Base-by-base conservation (phyloP, 192 early-diverging fungal genomes). In the Rhizophagus sp. region DNA sequence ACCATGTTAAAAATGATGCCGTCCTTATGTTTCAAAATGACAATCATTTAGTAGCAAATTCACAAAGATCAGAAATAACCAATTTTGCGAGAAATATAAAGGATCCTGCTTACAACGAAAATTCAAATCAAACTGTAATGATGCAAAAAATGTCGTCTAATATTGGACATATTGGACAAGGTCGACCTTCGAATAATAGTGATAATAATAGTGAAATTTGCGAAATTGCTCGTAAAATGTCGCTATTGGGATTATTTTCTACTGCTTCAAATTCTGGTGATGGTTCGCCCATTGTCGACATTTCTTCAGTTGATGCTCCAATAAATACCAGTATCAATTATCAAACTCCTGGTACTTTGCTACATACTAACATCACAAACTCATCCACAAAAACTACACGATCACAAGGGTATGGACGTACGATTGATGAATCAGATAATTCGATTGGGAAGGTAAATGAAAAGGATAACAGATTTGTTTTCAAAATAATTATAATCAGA, bases 151-250 rank as follows among this genome's bases (percentile, higher is more conserved):
- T 61, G 7, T 39, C 74, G 8, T 30, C 25, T 39, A 50, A 64
- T 24, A 27, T 74, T 50, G 74, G 62, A 36, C 34, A 27, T 47
- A 61, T 76, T 19, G 74, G 74, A 15, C 74, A 76, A 76, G 74
- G 74, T 36, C 25, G 74, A 76, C 74, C 74, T 36, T 34, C 74
- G 17, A 76, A 63, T 41, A 61, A 76, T 63, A 34, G 39, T 63
- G 74, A 41, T 4, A 61, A 62, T 34, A 41, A 41, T 4, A 7
- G 39, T 5, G 39, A 75, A 52, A 52, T 75, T 62, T 25, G 62
- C 13, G 73, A 76, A 36, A 22, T 64, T 22, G 5, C 74, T 25
- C 57, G 74, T 17, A 76, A 76, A 63, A 64, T 76, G 61, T 76
- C 74, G 13, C 62, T 76, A 41, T 63, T 76, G 5, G 74, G 74